Conservation (phyloP, 2,329 filamentous ascomycete genomes). For the Thelonectria olida region DNA sequence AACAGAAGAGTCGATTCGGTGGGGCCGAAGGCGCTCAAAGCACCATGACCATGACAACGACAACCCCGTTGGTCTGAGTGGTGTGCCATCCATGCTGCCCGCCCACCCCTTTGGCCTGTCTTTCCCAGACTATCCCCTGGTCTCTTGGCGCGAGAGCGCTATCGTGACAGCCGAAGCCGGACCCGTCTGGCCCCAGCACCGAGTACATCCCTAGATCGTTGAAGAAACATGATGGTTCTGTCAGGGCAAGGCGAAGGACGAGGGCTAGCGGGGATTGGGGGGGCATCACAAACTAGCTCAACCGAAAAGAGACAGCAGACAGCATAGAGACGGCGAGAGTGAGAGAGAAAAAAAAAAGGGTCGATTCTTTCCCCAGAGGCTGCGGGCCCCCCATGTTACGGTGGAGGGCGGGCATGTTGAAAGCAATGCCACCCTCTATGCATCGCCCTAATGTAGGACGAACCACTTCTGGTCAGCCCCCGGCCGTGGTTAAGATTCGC, state of each 20-base stretch:
- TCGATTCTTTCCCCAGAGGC: slow-evolving; percentile 34
- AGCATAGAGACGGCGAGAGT: not conserved
- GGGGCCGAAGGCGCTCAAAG: too few relatives aligned
- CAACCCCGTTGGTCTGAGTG: slow-evolving; percentile 4
- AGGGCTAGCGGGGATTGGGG: slow-evolving; percentile 1
- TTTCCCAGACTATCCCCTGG: slow-evolving; percentile 18
- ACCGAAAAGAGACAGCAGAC: too few relatives aligned
- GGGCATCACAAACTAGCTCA: not conserved
- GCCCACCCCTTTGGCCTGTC: not conserved
- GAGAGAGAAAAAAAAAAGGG: slow-evolving; percentile 31
- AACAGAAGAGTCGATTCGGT: slow-evolving; percentile 24
- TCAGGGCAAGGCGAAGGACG: slow-evolving; percentile 1
- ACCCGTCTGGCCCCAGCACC: slow-evolving; percentile 13
- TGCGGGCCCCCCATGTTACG: slow-evolving; percentile 30
- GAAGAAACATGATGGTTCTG: slow-evolving; percentile 19
- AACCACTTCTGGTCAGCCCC: slow-evolving; percentile 43
- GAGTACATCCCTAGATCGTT: slow-evolving; percentile 13
- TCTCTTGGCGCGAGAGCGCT: slow-evolving; percentile 24
- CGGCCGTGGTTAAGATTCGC: slow-evolving; percentile 40
- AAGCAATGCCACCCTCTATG: slow-evolving; percentile 45
- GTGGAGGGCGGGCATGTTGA: slow-evolving; percentile 35
- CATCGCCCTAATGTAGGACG: slow-evolving; percentile 46
- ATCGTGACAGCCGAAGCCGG: slow-evolving; percentile 31
- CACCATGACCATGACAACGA: not conserved
- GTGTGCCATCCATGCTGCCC: not conserved